A percentile compares a stretch with the other conserved stretches of the same genome.
These are phyloP conservation scores for Cordyceps cicadae DNA, from an alignment of 2,329 filamentous ascomycete genomes.

Conservation along the genomic window DNA sequence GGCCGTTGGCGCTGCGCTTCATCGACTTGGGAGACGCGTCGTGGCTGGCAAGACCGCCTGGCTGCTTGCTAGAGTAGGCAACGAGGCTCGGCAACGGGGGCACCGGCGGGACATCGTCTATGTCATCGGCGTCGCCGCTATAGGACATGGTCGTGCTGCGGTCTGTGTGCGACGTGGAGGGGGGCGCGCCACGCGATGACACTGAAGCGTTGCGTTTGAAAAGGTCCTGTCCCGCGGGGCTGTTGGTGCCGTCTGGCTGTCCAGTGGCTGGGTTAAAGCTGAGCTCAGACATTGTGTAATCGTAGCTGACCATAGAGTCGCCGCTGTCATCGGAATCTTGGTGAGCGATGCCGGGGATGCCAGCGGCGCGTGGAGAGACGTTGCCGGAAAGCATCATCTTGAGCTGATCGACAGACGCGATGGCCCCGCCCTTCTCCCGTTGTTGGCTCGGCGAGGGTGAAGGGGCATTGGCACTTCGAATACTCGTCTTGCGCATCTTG, in stretches of 20 bases:
- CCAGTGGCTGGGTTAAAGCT: conserved; percentile 44
- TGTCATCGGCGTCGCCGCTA: conserved; percentile 21
- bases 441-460: conserved; percentile 22
- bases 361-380: conserved; percentile 29
- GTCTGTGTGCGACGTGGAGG: conserved; percentile 1
- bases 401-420: conserved; percentile 56
- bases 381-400: conserved; percentile 53
- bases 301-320: conserved; percentile 66
- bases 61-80: conserved; percentile 19
- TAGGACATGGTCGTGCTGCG: not conserved
- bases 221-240: conserved; percentile 19
- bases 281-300: conserved; percentile 57
- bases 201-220: conserved; percentile 27
- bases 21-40: conserved; percentile 22
- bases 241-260: conserved; percentile 22
- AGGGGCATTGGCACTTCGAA: conserved; percentile 35
- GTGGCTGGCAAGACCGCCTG: conserved; percentile 17
- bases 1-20: conserved; percentile 33
- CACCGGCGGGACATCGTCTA: conserved; percentile 43
- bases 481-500: conserved; percentile 45
- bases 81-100: conserved; percentile 42
- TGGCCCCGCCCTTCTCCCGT: conserved; percentile 37
- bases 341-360: conserved; percentile 27
- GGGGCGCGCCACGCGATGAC: conserved; percentile 29
- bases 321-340: conserved; percentile 47